Evolutionary conservation across 352 stramenopile genomes (phyloP), one percentile per base, ranked within the genome.

Genomic region (Globisporangium uncinulatum): DNA sequence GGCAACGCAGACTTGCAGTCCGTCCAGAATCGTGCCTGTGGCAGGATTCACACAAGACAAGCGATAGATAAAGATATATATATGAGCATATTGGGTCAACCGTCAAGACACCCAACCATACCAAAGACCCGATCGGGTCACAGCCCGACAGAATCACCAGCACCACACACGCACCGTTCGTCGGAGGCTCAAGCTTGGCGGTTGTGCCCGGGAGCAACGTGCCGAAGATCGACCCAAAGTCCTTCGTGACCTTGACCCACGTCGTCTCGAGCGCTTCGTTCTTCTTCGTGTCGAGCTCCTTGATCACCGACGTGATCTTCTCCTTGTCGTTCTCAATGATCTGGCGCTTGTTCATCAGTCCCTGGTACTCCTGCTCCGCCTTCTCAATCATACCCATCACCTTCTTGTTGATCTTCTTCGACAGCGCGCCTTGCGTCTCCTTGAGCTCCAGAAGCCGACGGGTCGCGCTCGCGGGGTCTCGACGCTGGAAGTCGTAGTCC

Each of bases 381-480:
- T 99, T 99, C 54, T 99, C 97, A 68, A 99, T 99, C 96, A 99
- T 99, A 36, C 94, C 96, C 95, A 99, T 99, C 6, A 99, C 97
- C 65, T 99, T 99, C 71, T 99, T 99, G 79, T 99, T 99, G 60
- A 99, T 98, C 65, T 99, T 99, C 67, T 98, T 98, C 0, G 79
- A 95, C 46, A 99, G 68, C 43, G 79, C 79, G 24, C 87, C 89
- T 68, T 99, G 96, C 43, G 95, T 94, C 62, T 87, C 79, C 70
- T 99, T 94, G 1, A 99, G 65, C 32, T 89, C 77, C 46, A 97
- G 65, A 2, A 99, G 70, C 43, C 96, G 77, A 14, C 80, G 75
- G 61, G 88, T 92, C 15, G 94, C 93, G 31, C 76, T 86, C 1
- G 77, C 74, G 9, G 91, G 84, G 66, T 99, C 87, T 5, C 76